Conservation (phyloP, 768 basidiomycete species). For the Tulasnella sp. region DNA sequence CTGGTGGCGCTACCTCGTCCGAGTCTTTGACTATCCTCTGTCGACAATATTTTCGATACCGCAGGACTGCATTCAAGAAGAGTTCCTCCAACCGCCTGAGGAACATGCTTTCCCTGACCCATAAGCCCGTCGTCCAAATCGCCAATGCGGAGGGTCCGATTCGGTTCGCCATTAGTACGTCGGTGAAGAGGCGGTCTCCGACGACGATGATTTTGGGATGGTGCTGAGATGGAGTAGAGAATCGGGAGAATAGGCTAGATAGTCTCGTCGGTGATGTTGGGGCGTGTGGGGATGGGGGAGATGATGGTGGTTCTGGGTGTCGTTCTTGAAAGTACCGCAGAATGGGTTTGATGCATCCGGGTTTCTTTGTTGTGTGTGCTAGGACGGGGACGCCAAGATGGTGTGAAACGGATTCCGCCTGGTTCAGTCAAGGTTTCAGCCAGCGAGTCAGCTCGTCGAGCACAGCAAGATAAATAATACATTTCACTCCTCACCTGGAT, state of each 20-base stretch:
- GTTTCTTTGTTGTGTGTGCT: slow-evolving; percentile 70
- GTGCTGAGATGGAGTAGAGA: slow-evolving; percentile 32
- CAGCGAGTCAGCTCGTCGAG: background rate
- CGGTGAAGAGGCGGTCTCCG: slow-evolving; percentile 91
- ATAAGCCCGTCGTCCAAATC: slow-evolving; percentile 32
- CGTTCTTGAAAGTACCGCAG: slow-evolving; percentile 57
- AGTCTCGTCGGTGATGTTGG: background rate
- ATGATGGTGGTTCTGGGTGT: slow-evolving; percentile 20
- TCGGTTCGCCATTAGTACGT: slow-evolving; percentile 79
- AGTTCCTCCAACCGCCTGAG: slow-evolving; percentile 25
- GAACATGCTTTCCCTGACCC: slow-evolving; percentile 31
- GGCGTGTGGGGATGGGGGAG: background rate
- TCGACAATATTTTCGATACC: background rate
- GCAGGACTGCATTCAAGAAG: background rate
- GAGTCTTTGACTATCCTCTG: background rate
- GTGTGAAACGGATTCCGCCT: slow-evolving; percentile 84
- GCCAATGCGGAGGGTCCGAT: slow-evolving; percentile 40
- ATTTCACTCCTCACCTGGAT: slow-evolving; percentile 55
- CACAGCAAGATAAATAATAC: background rate
- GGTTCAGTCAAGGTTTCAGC: slow-evolving; percentile 10
- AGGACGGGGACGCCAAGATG: slow-evolving; percentile 80
- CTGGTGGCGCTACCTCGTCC: background rate
- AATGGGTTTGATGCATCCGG: slow-evolving; percentile 71
- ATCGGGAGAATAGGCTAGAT: background rate
- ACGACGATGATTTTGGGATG: slow-evolving; percentile 63